phyloP scores from a whole-genome alignment of 768 basidiomycete genomes.

The Tylopilus balloui region DNA sequence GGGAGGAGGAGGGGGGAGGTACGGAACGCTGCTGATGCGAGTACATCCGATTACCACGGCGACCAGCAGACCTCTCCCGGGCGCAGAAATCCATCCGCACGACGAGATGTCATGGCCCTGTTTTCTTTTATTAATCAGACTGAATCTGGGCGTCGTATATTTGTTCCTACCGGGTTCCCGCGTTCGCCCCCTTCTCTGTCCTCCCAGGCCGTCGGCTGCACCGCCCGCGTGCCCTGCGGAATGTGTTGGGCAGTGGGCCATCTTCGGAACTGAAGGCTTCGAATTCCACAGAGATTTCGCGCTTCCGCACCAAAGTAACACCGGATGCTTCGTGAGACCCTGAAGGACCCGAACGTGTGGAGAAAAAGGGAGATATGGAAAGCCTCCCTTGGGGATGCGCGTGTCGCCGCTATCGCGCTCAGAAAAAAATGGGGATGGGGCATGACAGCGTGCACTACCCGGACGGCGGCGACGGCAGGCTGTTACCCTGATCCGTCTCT shows the following conservation, averaged over 20 bases:
- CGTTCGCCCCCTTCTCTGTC: not conserved
- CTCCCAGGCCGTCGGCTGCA: not conserved
- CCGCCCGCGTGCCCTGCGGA: not conserved
- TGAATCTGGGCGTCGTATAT: slow-evolving; percentile 13
- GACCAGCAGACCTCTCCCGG: slow-evolving; percentile 14
- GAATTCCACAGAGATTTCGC: slow-evolving; percentile 12
- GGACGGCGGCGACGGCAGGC: slow-evolving; percentile 4
- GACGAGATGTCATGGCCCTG: not conserved
- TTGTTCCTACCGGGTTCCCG: slow-evolving; percentile 16
- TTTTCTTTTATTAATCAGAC: slow-evolving; percentile 19
- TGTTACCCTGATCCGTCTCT: slow-evolving; percentile 25
- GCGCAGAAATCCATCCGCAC: slow-evolving; percentile 3
- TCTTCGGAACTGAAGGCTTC: slow-evolving; percentile 11
- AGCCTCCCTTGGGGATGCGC: slow-evolving; percentile 5
- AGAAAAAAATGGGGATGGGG: slow-evolving; percentile 6
- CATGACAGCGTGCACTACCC: slow-evolving; percentile 10
- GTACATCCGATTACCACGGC: slow-evolving; percentile 23
- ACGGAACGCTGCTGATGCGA: slow-evolving; percentile 13
- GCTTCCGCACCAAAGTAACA: slow-evolving; percentile 10
- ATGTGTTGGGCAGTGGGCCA: slow-evolving; percentile 6
- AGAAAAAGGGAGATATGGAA: not conserved
- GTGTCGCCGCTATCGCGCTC: not conserved
- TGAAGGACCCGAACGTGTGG: not conserved
- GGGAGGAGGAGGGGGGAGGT: slow-evolving; percentile 11
- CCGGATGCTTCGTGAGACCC: slow-evolving; percentile 4